Evolutionary conservation across 192 early-diverging fungal genomes (phyloP).

Genomic region (Podila horticola): DNA sequence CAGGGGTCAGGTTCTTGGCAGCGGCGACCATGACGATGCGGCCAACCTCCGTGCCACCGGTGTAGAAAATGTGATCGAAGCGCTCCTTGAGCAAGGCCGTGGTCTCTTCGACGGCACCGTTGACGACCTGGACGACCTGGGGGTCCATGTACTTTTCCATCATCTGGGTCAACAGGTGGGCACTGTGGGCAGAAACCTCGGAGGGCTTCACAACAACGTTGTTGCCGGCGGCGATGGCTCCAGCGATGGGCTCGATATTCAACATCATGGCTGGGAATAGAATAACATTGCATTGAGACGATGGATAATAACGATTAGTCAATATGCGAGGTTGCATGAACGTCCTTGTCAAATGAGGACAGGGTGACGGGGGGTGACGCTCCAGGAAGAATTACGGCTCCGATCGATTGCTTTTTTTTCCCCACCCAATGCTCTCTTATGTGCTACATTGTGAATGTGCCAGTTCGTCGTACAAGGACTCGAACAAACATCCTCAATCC

Average conservation of each 20-base stretch:
- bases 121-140: slow-evolving; percentile 55
- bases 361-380: too few relatives aligned
- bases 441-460: too few relatives aligned
- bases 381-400: too few relatives aligned
- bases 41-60: slow-evolving; percentile 67
- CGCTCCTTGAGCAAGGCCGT: slow-evolving; percentile 61
- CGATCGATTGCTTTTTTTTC: too few relatives aligned
- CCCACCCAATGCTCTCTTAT: too few relatives aligned
- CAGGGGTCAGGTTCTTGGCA: slow-evolving; percentile 70
- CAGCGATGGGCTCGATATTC: slow-evolving; percentile 57
- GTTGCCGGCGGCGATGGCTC: slow-evolving; percentile 72
- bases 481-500: too few relatives aligned
- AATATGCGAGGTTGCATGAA: not conserved
- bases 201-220: slow-evolving; percentile 57
- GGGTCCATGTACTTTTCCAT: slow-evolving; percentile 69
- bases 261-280: slow-evolving; percentile 53
- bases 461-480: too few relatives aligned
- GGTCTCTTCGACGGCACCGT: slow-evolving; percentile 68
- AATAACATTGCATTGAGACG: not conserved
- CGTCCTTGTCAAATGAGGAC: too few relatives aligned
- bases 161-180: slow-evolving; percentile 52
- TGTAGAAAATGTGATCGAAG: slow-evolving; percentile 76
- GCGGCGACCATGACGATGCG: slow-evolving; percentile 69
- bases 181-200: slow-evolving; percentile 60
- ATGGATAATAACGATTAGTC: not conserved